Conservation (phyloP, 169 alveolate species). For the Plasmodium billcollinsi region DNA sequence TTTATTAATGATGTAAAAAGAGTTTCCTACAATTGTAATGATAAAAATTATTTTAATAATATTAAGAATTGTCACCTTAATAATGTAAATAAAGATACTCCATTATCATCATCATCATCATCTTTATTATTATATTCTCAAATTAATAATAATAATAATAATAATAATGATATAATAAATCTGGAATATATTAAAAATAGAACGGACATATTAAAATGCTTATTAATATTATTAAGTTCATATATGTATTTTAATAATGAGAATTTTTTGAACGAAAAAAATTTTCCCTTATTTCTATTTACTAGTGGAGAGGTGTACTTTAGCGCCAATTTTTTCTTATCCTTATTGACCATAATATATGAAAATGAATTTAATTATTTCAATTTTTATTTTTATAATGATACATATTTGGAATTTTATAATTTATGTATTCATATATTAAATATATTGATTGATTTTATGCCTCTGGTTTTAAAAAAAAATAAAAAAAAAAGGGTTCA, state of each 20-base stretch:
- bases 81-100: background rate
- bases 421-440: constrained; percentile 53
- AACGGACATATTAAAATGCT: constrained; percentile 43
- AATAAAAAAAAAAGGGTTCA: constrained; percentile 32
- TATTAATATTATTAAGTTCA: constrained; percentile 67
- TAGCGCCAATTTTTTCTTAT: constrained; percentile 50
- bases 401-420: constrained; percentile 60
- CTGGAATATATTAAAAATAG: constrained; percentile 65
- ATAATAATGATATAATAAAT: constrained; percentile 5
- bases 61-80: background rate
- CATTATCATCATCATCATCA: background rate
- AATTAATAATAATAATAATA: background rate
- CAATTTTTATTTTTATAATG: constrained; percentile 60
- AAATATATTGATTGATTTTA: constrained; percentile 63
- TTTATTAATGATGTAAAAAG: background rate
- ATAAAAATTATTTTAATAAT: background rate
- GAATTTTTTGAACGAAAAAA: constrained; percentile 62
- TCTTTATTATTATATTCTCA: background rate
- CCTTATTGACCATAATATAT: constrained; percentile 52
- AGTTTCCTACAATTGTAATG: background rate
- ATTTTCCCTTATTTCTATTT: constrained; percentile 52
- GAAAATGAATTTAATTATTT: constrained; percentile 73
- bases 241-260: constrained; percentile 51
- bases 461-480: constrained; percentile 26
- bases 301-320: constrained; percentile 66